A percentile compares a stretch with the other conserved stretches of the same genome.
Conservation (phyloP, 2,329 filamentous ascomycete genomes). For the Sclerotinia subarctica region DNA sequence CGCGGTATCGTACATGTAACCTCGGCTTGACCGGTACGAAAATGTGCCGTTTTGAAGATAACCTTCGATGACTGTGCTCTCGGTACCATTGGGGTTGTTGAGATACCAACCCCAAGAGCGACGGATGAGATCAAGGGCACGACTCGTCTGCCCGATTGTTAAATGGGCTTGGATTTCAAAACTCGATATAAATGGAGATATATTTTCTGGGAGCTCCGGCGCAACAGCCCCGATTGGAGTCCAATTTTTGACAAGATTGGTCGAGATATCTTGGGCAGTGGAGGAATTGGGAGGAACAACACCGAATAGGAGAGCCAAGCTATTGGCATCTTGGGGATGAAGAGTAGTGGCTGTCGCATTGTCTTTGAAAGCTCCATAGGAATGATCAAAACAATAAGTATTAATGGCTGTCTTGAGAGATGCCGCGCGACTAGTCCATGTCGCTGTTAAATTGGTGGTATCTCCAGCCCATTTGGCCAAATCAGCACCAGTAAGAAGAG, state of each 20-base stretch:
- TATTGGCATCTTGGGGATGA: slow-evolving; percentile 59
- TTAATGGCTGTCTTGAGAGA: slow-evolving; percentile 30
- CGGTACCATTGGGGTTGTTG: slow-evolving; percentile 53
- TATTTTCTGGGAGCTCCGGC: slow-evolving; percentile 55
- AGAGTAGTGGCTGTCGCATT: slow-evolving; percentile 52
- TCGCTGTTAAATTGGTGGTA: slow-evolving; percentile 24
- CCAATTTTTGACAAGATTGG: slow-evolving; percentile 46
- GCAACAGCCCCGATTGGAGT: slow-evolving; percentile 52
- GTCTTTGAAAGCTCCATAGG: slow-evolving; percentile 33
- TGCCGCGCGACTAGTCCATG: slow-evolving; percentile 26
- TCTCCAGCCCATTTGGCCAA: slow-evolving; percentile 45
- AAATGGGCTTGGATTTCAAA: slow-evolving; percentile 59
- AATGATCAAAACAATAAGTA: slow-evolving; percentile 27
- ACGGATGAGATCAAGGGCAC: slow-evolving; percentile 55
- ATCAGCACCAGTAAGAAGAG: slow-evolving; percentile 46
- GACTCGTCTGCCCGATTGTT: slow-evolving; percentile 44
- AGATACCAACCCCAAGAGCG: slow-evolving; percentile 61
- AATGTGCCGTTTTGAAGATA: slow-evolving; percentile 55
- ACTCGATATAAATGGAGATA: slow-evolving; percentile 56
- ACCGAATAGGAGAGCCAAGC: slow-evolving; percentile 46
- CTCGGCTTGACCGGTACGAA: slow-evolving; percentile 51
- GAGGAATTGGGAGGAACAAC: slow-evolving; percentile 22
- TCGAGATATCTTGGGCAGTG: slow-evolving; percentile 39
- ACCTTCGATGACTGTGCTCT: slow-evolving; percentile 57
- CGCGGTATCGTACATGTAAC: slow-evolving; percentile 45